These are phyloP conservation scores for Scytalidium sp. DNA, from an alignment of 2,329 filamentous ascomycete species.

Conservation along the genomic window DNA sequence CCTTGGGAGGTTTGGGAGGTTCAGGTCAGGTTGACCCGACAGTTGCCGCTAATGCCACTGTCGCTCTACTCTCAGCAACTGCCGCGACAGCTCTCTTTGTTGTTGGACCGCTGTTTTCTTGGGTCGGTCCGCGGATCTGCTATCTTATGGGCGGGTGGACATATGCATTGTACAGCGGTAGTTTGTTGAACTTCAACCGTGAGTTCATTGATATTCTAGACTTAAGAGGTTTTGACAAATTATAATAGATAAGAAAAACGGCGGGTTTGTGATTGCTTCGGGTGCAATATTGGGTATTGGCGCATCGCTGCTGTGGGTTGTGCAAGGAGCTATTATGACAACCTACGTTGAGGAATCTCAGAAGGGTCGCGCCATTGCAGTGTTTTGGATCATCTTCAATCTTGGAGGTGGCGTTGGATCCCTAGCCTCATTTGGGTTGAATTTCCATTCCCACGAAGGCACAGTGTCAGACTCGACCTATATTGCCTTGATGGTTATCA, in stretches of 20 bases:
- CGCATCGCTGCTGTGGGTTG: conserved; percentile 75
- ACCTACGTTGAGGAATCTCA: conserved; percentile 74
- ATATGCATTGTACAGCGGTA: conserved; percentile 69
- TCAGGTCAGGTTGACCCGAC: conserved; percentile 56
- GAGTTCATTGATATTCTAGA: conserved; percentile 4
- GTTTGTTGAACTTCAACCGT: conserved; percentile 49
- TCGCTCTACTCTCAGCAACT: conserved; percentile 41
- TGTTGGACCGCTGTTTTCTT: conserved; percentile 73
- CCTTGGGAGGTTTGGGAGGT: conserved; percentile 59
- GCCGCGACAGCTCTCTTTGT: conserved; percentile 60
- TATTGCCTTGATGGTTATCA: conserved; percentile 76
- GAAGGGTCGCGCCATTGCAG: conserved; percentile 84
- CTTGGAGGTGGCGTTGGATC: conserved; percentile 78
- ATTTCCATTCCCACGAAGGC: conserved; percentile 52
- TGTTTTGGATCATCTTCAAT: conserved; percentile 95
- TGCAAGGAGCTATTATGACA: conserved; percentile 84
- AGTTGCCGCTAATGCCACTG: conserved; percentile 45
- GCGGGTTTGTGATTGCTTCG: conserved; percentile 69
- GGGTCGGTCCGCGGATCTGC: conserved; percentile 64
- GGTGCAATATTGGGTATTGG: conserved; percentile 75
- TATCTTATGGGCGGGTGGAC: conserved; percentile 70
- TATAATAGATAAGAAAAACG: conserved; percentile 14
- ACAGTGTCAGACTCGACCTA: conserved; percentile 72
- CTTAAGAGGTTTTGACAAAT: background rate
- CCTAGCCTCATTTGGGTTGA: conserved; percentile 67